Evolutionary conservation across 768 basidiomycete genomes (phyloP).

Genomic region (Leccinum ochraceum): DNA sequence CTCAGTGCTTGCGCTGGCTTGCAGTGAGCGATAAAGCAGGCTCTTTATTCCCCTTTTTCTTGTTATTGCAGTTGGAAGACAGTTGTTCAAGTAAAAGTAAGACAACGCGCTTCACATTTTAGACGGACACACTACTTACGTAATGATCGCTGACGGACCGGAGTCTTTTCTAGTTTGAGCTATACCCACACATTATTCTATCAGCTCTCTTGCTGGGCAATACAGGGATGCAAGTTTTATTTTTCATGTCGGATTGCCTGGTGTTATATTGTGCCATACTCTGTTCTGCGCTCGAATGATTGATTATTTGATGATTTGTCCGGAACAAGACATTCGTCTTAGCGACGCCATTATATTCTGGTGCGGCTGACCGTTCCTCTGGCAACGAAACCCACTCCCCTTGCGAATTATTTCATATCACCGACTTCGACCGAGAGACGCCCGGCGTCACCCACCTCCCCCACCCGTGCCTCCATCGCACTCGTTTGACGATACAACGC

Average conservation of each 20-base stretch:
- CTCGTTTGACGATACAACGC: slow-evolving; percentile 20
- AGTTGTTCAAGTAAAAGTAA: slow-evolving; percentile 18
- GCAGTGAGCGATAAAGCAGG: slow-evolving; percentile 10
- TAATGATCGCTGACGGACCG: slow-evolving; percentile 22
- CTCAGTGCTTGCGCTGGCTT: too few species aligned
- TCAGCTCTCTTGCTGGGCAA: slow-evolving; percentile 7
- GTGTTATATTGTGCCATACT: slow-evolving; percentile 21
- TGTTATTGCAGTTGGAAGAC: slow-evolving; percentile 1
- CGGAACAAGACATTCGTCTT: slow-evolving; percentile 2
- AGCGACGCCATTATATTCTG: slow-evolving; percentile 8
- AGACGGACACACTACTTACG: slow-evolving; percentile 23
- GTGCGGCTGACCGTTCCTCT: slow-evolving; percentile 9
- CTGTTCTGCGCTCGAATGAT: slow-evolving; percentile 2
- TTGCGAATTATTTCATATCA: neutral
- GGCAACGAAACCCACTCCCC: slow-evolving; percentile 13
- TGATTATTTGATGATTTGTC: neutral
- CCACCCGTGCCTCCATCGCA: slow-evolving; percentile 13
- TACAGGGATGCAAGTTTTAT: slow-evolving; percentile 12
- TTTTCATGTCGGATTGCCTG: slow-evolving; percentile 1
- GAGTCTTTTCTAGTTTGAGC: slow-evolving; percentile 16
- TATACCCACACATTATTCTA: slow-evolving; percentile 31
- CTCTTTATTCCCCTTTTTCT: slow-evolving; percentile 8
- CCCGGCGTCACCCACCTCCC: neutral
- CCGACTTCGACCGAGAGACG: neutral
- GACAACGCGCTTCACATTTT: slow-evolving; percentile 17